These are phyloP conservation scores for Rhizopogon vulgaris DNA, from an alignment of 768 basidiomycete genomes.

Conservation along the genomic window DNA sequence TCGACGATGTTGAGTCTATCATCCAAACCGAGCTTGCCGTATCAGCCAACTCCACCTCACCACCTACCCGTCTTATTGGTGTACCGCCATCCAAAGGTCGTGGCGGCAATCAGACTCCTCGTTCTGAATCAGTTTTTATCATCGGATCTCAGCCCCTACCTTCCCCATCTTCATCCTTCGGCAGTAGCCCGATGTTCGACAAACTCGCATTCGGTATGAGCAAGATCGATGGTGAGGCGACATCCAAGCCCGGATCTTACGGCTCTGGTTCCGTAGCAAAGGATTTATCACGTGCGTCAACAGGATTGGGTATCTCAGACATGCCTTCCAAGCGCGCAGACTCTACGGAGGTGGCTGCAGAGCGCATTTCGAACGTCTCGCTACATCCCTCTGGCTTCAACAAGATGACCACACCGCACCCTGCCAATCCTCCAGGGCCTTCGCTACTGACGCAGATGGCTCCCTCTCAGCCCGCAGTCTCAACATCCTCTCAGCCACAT, in stretches of 20 bases:
- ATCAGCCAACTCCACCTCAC: constrained; percentile 26
- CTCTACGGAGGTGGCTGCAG: constrained; percentile 40
- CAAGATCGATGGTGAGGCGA: constrained; percentile 60
- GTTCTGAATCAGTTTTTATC: constrained; percentile 76
- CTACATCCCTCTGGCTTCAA: constrained; percentile 33
- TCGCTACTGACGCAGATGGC: constrained; percentile 73
- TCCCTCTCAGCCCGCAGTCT: constrained; percentile 22
- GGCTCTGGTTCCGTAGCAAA: constrained; percentile 19
- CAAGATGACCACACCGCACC: constrained; percentile 31
- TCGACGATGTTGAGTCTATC: constrained; percentile 93
- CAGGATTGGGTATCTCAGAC: constrained; percentile 10
- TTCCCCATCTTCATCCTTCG: constrained; percentile 71
- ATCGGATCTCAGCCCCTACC: constrained; percentile 93
- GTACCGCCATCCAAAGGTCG: constrained; percentile 91
- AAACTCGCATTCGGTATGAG: constrained; percentile 91
- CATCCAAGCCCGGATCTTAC: constrained; percentile 29
- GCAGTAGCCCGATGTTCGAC: constrained; percentile 70
- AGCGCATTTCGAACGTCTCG: constrained; percentile 44
- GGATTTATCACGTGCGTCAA: constrained; percentile 16
- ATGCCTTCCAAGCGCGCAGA: constrained; percentile 20
- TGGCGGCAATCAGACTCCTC: constrained; percentile 94
- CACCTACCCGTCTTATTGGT: constrained; percentile 69
- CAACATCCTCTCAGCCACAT: constrained; percentile 20
- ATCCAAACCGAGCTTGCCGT: constrained; percentile 75
- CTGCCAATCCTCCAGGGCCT: constrained; percentile 46